A percentile compares a stretch with the other conserved stretches of the same genome.
phyloP scores from a whole-genome alignment of 192 early-diverging fungal species.

The Podila minutissima region DNA sequence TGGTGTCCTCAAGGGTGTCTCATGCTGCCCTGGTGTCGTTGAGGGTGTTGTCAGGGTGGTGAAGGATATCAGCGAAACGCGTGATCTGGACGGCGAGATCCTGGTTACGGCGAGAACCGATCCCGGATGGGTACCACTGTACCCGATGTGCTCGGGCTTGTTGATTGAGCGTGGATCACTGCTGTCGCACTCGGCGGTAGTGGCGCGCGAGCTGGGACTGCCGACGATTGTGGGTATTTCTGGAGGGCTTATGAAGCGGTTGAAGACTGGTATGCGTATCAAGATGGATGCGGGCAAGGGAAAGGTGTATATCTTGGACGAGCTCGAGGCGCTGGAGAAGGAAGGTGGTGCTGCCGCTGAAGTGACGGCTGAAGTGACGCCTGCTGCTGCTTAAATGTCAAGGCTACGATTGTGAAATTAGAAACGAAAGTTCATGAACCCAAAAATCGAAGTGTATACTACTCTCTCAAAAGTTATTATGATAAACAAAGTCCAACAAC shows the following conservation, averaged over 20 bases:
- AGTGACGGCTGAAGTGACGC: not conserved
- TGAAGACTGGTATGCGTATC: constrained; percentile 51
- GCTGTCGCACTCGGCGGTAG: constrained; percentile 53
- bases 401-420: not conserved
- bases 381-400: not conserved
- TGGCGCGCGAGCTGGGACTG: constrained; percentile 54
- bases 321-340: constrained; percentile 48
- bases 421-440: too few relatives aligned
- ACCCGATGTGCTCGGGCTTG: constrained; percentile 52
- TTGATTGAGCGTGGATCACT: constrained; percentile 53
- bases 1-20: constrained; percentile 46
- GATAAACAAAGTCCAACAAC: too few relatives aligned
- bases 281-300: constrained; percentile 53
- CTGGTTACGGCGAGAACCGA: constrained; percentile 52
- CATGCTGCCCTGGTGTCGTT: constrained; percentile 49
- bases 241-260: constrained; percentile 44
- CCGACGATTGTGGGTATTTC: constrained; percentile 58
- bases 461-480: too few relatives aligned
- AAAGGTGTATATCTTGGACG: constrained; percentile 45
- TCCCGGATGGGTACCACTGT: constrained; percentile 55
- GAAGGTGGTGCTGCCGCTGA: not conserved
- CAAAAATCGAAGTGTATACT: too few relatives aligned
- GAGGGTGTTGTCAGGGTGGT: constrained; percentile 49
- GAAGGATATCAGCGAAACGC: constrained; percentile 42
- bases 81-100: constrained; percentile 44